A percentile compares a stretch with the other conserved stretches of the same genome.
These are phyloP conservation scores for Rhizoclosmatium sp. DNA, from an alignment of 192 early-diverging fungal species.

Conservation along the genomic window DNA sequence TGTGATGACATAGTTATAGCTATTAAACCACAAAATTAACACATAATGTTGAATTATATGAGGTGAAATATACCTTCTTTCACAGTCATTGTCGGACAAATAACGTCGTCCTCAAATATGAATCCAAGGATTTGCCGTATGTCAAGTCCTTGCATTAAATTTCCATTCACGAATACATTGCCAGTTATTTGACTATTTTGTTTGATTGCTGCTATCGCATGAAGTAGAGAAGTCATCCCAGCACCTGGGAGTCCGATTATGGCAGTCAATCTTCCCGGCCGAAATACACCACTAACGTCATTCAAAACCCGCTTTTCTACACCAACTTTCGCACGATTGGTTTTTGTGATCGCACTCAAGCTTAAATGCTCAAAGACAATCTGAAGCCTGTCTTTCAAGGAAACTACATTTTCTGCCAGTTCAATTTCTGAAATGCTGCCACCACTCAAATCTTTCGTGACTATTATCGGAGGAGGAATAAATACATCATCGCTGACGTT, in stretches of 20 bases:
- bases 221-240: constrained; percentile 56
- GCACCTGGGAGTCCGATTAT: constrained; percentile 91
- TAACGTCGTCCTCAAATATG: constrained; percentile 67
- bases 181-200: constrained; percentile 52
- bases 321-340: not conserved
- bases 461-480: not conserved
- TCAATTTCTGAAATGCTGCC: not conserved
- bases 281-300: constrained; percentile 29
- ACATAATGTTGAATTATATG: no score
- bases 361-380: not conserved
- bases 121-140: constrained; percentile 61
- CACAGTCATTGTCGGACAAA: constrained; percentile 73
- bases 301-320: constrained; percentile 20
- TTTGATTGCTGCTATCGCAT: constrained; percentile 55
- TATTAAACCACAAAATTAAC: not conserved
- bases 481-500: no score
- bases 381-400: not conserved
- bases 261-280: constrained; percentile 76
- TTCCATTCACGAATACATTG: constrained; percentile 63
- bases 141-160: constrained; percentile 51
- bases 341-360: not conserved
- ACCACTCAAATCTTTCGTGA: constrained; percentile 1
- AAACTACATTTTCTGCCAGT: not conserved
- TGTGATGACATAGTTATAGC: constrained; percentile 75
- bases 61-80: constrained; percentile 51